phyloP scores from a whole-genome alignment of 108 stramenopile species.

The Discostella pseudostelligera region DNA sequence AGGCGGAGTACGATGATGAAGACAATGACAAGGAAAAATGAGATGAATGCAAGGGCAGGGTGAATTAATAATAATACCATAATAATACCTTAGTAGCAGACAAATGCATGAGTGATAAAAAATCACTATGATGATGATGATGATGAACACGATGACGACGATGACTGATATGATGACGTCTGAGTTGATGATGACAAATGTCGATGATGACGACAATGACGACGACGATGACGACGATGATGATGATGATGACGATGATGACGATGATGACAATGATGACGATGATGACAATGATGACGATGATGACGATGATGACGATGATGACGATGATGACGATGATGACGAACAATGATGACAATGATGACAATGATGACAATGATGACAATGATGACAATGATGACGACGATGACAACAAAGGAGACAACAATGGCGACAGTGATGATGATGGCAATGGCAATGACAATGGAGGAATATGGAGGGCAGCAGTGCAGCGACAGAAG shows the following conservation, averaged over 20 bases:
- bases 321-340: neutral
- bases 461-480: neutral
- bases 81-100: too few species aligned
- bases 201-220: neutral
- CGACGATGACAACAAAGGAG: neutral
- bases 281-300: neutral
- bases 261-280: neutral
- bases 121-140: neutral
- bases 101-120: too few species aligned
- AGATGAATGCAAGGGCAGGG: too few species aligned
- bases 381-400: neutral
- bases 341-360: neutral
- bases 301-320: neutral
- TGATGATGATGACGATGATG: neutral
- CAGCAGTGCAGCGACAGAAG: neutral
- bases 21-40: too few species aligned
- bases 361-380: neutral
- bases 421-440: neutral
- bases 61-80: too few species aligned
- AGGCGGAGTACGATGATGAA: too few species aligned
- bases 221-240: neutral
- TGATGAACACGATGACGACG: neutral
- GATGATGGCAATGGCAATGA: neutral
- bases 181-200: neutral
- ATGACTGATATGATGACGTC: neutral